Conservation (phyloP, 148 eudicot species). For the Camellia lanceoleosa region DNA sequence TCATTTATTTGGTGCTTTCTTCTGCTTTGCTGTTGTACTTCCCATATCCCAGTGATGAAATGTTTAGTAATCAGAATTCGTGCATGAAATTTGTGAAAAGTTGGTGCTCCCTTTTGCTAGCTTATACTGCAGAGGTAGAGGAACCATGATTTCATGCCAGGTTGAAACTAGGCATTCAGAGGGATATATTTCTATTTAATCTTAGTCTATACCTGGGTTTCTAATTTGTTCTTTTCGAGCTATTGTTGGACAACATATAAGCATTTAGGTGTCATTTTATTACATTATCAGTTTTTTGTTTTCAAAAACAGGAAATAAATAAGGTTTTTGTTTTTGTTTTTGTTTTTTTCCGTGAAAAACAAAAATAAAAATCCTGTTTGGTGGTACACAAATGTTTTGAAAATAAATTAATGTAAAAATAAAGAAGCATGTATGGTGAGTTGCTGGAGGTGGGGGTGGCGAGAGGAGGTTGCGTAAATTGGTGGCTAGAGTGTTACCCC, state of each 20-base stretch:
- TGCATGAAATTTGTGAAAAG: background rate
- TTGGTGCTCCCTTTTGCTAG: conserved; percentile 32
- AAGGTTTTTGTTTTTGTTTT: no score
- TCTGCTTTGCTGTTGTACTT: background rate
- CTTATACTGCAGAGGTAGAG: conserved; percentile 24
- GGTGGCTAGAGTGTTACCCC: no score
- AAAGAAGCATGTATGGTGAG: no score
- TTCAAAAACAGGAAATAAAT: no score
- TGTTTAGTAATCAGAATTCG: conserved; percentile 38
- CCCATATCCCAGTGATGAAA: conserved; percentile 29
- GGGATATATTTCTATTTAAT: conserved; percentile 20
- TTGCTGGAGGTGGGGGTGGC: no score
- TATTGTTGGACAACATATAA: background rate
- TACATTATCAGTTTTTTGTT: no score
- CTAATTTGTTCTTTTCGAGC: background rate
- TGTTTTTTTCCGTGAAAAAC: no score
- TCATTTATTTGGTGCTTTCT: no score
- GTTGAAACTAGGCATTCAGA: conserved; percentile 38
- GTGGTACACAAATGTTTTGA: no score
- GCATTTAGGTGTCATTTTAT: background rate
- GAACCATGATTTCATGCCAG: conserved; percentile 20
- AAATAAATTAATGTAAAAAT: no score
- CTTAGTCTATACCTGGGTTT: background rate
- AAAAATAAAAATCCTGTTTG: no score
- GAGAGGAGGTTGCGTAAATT: no score